Evolutionary conservation across 2,329 filamentous ascomycete genomes (phyloP).

Genomic region (Fusarium camptoceras): DNA sequence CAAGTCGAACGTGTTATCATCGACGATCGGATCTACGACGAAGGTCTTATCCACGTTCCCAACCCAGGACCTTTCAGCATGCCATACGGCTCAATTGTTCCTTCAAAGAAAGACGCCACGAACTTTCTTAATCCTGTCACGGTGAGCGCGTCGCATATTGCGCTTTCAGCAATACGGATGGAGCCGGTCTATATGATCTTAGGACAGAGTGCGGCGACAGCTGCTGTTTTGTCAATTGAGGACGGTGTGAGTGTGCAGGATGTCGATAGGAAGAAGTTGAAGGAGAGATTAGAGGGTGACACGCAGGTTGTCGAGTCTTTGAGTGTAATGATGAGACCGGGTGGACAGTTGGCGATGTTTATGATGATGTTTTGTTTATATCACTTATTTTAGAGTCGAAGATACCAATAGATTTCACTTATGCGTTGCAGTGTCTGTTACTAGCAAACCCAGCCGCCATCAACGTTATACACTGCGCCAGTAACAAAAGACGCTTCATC

Average conservation of each 20-base stretch:
- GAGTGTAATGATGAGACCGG: background rate
- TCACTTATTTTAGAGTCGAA: background rate
- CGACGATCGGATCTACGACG: slow-evolving; percentile 17
- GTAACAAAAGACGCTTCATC: slow-evolving; percentile 43
- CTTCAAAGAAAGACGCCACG: background rate
- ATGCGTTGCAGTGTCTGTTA: no score
- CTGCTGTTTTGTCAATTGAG: slow-evolving; percentile 31
- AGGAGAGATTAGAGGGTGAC: slow-evolving; percentile 1
- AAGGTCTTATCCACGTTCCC: slow-evolving; percentile 24
- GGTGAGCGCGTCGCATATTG: slow-evolving; percentile 27
- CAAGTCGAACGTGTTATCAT: slow-evolving; percentile 30
- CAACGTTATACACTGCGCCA: slow-evolving; percentile 52
- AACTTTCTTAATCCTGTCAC: slow-evolving; percentile 36
- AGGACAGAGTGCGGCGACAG: slow-evolving; percentile 29
- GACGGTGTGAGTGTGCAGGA: slow-evolving; percentile 28
- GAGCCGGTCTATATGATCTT: slow-evolving; percentile 34
- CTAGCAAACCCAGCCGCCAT: slow-evolving; percentile 52
- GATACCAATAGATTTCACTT: background rate
- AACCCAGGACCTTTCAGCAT: slow-evolving; percentile 19
- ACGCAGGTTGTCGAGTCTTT: slow-evolving; percentile 12
- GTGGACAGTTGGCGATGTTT: no score
- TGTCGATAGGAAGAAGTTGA: slow-evolving; percentile 17
- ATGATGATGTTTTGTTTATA: background rate
- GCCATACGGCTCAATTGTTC: slow-evolving; percentile 17
- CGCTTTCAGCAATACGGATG: slow-evolving; percentile 29